Base-by-base conservation (phyloP, 768 basidiomycete genomes). In the Butyriboletus loyo region DNA sequence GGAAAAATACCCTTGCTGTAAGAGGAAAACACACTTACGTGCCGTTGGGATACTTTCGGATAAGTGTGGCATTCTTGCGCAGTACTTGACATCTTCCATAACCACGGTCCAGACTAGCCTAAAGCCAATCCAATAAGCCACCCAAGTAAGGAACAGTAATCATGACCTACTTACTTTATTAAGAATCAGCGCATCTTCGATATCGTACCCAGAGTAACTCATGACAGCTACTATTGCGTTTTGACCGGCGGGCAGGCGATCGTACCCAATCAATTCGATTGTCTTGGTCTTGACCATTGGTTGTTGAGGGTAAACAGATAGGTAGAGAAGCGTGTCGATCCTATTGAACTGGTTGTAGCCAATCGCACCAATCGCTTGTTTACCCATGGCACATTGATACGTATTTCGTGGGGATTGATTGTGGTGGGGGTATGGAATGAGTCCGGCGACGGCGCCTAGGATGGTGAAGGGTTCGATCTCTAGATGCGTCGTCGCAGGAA, bases 281-380 rank as follows among this genome's bases (percentile, higher is more conserved):
- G 97, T 97, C 71, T 94, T 95, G 7, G 97, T 97, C 72, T 98
- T 98, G 55, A 98, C 95, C 96, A 99, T 97, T 3, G 97, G 97
- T 63, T 98, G 92, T 66, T 99, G 97, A 22, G 97, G 97, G 62
- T 99, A 99, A 10, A 98, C 94, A 32, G 92, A 89, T 46, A 99
- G 80, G 72, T 99, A 99, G n/a, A 99, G 79, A 35, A 99, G 80
- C 0, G 97, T 99, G 69, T 99, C 97, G 66, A 99, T 98, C 40
- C 97, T 84, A 66, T 93, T 92, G 59, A 98, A 84, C 70, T 99
- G 97, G 69, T 98, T 99, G 73, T 95, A 97, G 0, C 87, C 96
- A 55, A 99, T 99, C 13, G 95, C 95, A 21, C 97, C 97, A 57
- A 99, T 99, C 2, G 97, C 96, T 76, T 99, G 97, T 75, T 99